Evolutionary conservation across 164 flowering plant genomes (phyloP).

Genomic region (Brasenia schreberi): DNA sequence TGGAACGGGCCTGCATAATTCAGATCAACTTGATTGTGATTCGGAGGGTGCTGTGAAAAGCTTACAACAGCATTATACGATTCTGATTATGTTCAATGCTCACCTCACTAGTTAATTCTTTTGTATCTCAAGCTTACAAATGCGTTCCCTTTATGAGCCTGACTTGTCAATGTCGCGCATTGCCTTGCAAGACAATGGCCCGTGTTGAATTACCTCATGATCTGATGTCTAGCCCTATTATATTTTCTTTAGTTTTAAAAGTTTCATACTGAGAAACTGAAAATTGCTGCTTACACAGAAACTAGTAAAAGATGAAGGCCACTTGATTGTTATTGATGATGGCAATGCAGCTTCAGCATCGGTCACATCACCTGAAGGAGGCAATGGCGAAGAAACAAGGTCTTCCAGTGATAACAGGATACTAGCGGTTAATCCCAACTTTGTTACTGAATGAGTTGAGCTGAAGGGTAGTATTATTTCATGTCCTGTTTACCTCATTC

Average conservation of each 20-base stretch:
- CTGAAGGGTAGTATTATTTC: not conserved
- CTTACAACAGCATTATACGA: no score
- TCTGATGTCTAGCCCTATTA: no score
- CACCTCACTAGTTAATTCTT: not conserved
- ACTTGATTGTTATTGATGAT: conserved; percentile 70
- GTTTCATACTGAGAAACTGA: not conserved
- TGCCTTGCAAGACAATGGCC: not conserved
- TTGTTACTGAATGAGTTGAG: conserved; percentile 44
- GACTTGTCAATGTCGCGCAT: not conserved
- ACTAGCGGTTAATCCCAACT: conserved; percentile 85
- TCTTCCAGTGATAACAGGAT: conserved; percentile 58
- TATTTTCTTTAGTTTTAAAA: no score
- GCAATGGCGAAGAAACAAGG: conserved; percentile 32
- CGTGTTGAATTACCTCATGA: no score
- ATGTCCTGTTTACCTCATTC: no score
- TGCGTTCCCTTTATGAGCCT: not conserved
- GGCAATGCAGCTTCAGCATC: conserved; percentile 17
- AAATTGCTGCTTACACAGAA: conserved; percentile 30
- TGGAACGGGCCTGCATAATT: not conserved
- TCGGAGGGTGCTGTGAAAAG: no score
- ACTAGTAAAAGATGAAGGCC: conserved; percentile 79
- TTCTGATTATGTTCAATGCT: not conserved
- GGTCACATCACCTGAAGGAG: conserved; percentile 13
- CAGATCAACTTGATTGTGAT: not conserved
- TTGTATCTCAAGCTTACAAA: not conserved